Percentiles rank a stretch among this genome's conserved stretches.
Conservation (phyloP, 140 eudicot genomes). For the Bidens hawaiensis region DNA sequence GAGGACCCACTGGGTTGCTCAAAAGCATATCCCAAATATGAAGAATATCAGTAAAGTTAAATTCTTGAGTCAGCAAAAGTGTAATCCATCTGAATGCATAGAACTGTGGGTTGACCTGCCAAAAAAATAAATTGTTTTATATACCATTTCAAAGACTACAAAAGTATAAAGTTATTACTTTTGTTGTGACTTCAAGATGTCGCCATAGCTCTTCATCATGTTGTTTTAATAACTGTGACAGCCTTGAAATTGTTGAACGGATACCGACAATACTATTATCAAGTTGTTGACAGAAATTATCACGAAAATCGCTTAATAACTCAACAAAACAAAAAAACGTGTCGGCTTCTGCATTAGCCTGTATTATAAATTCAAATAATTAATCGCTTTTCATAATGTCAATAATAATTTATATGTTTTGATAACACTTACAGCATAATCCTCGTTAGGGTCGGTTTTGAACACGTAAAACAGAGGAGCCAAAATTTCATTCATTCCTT, state of each 20-base stretch:
- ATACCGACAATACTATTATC: constrained; percentile 61
- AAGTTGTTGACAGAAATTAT: constrained; percentile 59
- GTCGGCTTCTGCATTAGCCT: constrained; percentile 61
- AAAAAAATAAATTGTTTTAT: constrained; percentile 14
- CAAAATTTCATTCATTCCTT: constrained; percentile 94
- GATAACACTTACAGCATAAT: constrained; percentile 63
- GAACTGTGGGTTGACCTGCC: constrained; percentile 95
- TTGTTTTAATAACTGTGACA: constrained; percentile 43
- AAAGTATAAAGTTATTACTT: constrained; percentile 25
- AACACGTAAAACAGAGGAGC: constrained; percentile 86
- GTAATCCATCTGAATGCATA: constrained; percentile 99
- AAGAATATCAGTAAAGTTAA: constrained; percentile 67
- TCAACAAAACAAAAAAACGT: constrained; percentile 49
- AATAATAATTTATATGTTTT: not conserved
- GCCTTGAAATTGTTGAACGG: constrained; percentile 45
- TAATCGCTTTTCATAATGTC: constrained; percentile 5
- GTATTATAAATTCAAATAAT: constrained; percentile 14
- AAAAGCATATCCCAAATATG: constrained; percentile 92
- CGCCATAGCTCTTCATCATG: constrained; percentile 59
- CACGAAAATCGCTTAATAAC: constrained; percentile 47
- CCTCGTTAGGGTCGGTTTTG: constrained; percentile 73
- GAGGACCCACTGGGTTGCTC: constrained; percentile 95
- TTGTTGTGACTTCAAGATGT: constrained; percentile 54
- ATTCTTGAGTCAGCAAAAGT: constrained; percentile 88
- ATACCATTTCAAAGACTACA: not conserved